A percentile compares a stretch with the other conserved stretches of the same genome.
These are phyloP conservation scores for Phytopythium delawarense DNA, from an alignment of 352 stramenopile genomes.

Conservation along the genomic window DNA sequence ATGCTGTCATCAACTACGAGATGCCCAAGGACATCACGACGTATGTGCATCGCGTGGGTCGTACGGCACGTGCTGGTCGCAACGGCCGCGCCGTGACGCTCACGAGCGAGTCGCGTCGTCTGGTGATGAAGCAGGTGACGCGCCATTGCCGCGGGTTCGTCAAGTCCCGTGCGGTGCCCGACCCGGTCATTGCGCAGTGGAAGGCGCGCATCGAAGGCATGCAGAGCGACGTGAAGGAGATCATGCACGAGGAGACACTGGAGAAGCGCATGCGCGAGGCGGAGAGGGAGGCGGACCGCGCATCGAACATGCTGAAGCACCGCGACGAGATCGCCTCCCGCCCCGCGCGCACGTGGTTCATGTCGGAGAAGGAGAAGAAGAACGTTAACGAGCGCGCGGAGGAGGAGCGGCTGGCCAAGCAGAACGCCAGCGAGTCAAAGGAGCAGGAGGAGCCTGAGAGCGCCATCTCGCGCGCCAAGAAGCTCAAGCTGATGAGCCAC, in stretches of 20 bases:
- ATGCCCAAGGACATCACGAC: constrained; percentile 98
- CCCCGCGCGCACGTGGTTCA: constrained; percentile 90
- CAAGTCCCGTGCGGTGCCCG: constrained; percentile 87
- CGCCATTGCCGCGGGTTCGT: constrained; percentile 88
- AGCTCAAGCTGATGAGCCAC: constrained; percentile 85
- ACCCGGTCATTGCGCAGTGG: constrained; percentile 86
- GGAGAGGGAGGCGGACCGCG: constrained; percentile 86
- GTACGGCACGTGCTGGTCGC: constrained; percentile 96
- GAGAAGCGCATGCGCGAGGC: constrained; percentile 89
- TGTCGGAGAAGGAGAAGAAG: constrained; percentile 89
- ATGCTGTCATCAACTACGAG: constrained; percentile 99
- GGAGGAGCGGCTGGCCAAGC: constrained; percentile 42
- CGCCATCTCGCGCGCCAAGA: constrained; percentile 56
- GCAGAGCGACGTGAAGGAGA: constrained; percentile 66
- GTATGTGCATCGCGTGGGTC: constrained; percentile 98
- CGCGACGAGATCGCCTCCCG: constrained; percentile 87
- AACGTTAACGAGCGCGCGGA: constrained; percentile 67
- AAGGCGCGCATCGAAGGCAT: constrained; percentile 82
- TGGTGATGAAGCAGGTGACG: constrained; percentile 94
- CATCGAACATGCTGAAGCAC: constrained; percentile 89
- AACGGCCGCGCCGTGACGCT: constrained; percentile 88
- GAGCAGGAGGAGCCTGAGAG: constrained; percentile 24
- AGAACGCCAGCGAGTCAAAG: constrained; percentile 20
- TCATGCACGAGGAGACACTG: constrained; percentile 86
- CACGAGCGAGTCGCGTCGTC: constrained; percentile 85